Conservation (phyloP, 345 rosid species). For the Toxicodendron radicans region DNA sequence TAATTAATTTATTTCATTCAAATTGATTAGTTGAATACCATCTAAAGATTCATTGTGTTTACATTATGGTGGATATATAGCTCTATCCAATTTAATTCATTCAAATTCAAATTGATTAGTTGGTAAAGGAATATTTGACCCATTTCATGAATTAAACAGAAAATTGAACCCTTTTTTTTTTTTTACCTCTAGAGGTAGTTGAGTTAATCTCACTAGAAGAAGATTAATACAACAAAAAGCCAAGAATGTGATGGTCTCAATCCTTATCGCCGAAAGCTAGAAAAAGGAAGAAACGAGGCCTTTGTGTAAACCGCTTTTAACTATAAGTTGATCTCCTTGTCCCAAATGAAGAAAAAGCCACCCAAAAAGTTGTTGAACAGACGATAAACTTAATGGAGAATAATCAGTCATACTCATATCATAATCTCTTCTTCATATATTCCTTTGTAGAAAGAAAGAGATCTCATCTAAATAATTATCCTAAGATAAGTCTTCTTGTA, state of each 20-base stretch:
- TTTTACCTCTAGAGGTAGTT: too few species aligned
- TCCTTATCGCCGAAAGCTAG: slow-evolving; percentile 10
- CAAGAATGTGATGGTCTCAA: not conserved
- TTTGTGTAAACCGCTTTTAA: slow-evolving; percentile 20
- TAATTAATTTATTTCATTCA: not conserved
- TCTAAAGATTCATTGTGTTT: too few species aligned
- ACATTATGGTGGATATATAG: too few species aligned
- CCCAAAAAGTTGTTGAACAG: not conserved
- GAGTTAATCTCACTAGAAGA: too few species aligned
- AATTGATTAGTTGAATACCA: not conserved
- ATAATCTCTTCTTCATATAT: too few species aligned
- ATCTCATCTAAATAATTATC: too few species aligned
- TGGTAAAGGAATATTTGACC: not conserved
- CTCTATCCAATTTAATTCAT: too few species aligned
- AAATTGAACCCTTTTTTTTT: too few species aligned
- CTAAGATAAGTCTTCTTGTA: too few species aligned
- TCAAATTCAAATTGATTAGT: not conserved
- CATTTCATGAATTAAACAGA: too few species aligned
- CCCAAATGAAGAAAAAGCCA: not conserved
- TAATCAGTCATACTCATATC: slow-evolving; percentile 8
- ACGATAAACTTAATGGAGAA: slow-evolving; percentile 14
- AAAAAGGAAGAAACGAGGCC: not conserved
- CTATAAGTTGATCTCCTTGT: not conserved
- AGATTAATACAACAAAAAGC: not conserved
- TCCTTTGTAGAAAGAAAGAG: too few species aligned